Evolutionary conservation across 1,284 basidiomycete genomes (phyloP), one percentile per base, ranked within the genome.

Genomic region (Papiliotrema flavescens): DNA sequence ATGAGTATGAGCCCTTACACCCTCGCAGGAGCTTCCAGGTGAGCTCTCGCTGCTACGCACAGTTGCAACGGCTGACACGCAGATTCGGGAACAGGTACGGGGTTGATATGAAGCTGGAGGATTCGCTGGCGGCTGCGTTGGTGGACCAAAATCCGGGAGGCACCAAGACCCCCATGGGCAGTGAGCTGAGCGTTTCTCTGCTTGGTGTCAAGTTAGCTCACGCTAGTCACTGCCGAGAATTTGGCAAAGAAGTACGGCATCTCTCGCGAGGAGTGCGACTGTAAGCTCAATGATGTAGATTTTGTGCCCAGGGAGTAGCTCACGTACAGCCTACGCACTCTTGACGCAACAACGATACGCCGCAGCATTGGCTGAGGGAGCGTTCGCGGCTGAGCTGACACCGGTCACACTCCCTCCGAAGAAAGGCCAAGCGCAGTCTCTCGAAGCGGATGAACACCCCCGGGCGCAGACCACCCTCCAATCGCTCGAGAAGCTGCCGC

Each of bases 51-150:
- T 3, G 20, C 50, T 34, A 19, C 26, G n/a, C 6, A 14, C 13
- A 19, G 43, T 23, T 22, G 17, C 13, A 3, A 9, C 17, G 45
- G 53, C 32, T 39, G 9, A 40, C 26, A 4, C 53, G 34, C 24
- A 71, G 72, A 47, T 75, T 67, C 43, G 71, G 71, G 17, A 70
- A 66, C 9, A 61, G 76, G 60, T 82, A 81, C 62, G 81, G 81
- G 14, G 68, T 80, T 20, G 80, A 82, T 65, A 70, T 81, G 54
- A 81, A 80, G 63, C 73, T 82, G n/a, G 80, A 80, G 53, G 81
- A 83, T 65, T 80, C 79, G 47, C 73, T 83, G 22, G 79, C 80
- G 5, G 79, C 79, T 14, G 75, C 79, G 14, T 66, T 83, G 51
- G 76, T 77, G 1, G 81, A 83, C 61, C 77, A 79, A 62, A 80